A percentile compares a stretch with the other conserved stretches of the same genome.
phyloP scores from a whole-genome alignment of 805 yeast genomes.

The Blastobotrys terrestris region DNA sequence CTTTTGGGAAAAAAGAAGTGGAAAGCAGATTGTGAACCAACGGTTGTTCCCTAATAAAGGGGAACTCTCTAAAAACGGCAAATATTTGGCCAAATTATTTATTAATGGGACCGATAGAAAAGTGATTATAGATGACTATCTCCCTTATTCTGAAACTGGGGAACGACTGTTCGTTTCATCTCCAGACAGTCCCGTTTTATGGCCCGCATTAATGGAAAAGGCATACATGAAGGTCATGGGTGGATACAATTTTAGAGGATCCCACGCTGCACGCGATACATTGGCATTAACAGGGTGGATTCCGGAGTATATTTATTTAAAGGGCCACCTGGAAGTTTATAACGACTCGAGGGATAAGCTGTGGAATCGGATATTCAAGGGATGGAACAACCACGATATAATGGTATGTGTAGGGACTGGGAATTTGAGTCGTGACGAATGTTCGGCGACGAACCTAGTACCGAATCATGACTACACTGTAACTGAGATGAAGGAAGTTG shows the following conservation, averaged over 20 bases:
- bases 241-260: slow-evolving; percentile 63
- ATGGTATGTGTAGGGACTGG: slow-evolving; percentile 70
- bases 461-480: slow-evolving; percentile 70
- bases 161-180: slow-evolving; percentile 35
- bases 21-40: slow-evolving; percentile 15
- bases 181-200: slow-evolving; percentile 32
- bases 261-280: slow-evolving; percentile 69
- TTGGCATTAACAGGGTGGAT: slow-evolving; percentile 63
- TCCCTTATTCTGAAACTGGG: slow-evolving; percentile 33
- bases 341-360: slow-evolving; percentile 18
- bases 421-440: slow-evolving; percentile 30
- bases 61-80: slow-evolving; percentile 22
- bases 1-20: slow-evolving; percentile 21
- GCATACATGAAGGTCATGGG: slow-evolving; percentile 60
- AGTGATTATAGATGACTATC: slow-evolving; percentile 41
- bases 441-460: slow-evolving; percentile 35
- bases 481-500: slow-evolving; percentile 31
- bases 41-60: slow-evolving; percentile 22
- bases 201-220: slow-evolving; percentile 76
- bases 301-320: slow-evolving; percentile 49
- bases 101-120: slow-evolving; percentile 50
- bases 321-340: slow-evolving; percentile 17
- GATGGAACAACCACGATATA: slow-evolving; percentile 34
- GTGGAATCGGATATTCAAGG: slow-evolving; percentile 32
- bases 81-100: slow-evolving; percentile 37